Evolutionary conservation across 2,329 filamentous ascomycete genomes (phyloP), one percentile per base, ranked within the genome.

Genomic region (Fusarium fujikuroi): DNA sequence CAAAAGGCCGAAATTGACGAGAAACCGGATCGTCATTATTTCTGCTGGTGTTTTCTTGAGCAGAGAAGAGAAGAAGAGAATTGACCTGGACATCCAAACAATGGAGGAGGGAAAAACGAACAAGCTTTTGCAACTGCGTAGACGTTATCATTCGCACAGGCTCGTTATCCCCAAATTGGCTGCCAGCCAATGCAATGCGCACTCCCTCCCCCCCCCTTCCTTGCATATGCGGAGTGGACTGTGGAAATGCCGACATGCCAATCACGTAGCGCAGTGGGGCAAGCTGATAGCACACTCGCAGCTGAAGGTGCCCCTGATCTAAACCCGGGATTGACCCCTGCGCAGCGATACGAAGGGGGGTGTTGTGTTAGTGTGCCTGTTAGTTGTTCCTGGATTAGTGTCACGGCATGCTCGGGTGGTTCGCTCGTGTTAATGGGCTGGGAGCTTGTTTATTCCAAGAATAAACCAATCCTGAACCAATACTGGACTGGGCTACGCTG

Each of bases 1-100:
- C 68, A 89, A 74, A 56, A 89, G 82, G 75, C 81, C 81, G 60
- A 85, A 82, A 79, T 87, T 89, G 79, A 88, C 82, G 65, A 88
- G 76, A 77, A 85, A 84, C 70, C 80, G 77, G 61, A 83, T 71
- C 42, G 70, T 73, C 84, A 85, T 85, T 74, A 72, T 72, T 70
- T 21, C 42, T 54, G 58, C 25, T 53, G 37, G 44, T 23, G 49
- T 42, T 52, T 52, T 32, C 44, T 67, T 67, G 30, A 25, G 32
- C 47, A 66, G 14, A 53, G 46, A 7, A 28, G 49, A 18, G 47
- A 44, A 54, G 16, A 40, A 52, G 9, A 46, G 19, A 21, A 40
- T 21, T 37, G 47, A 34, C 16, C 37, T 43, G 25, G 12, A 47
- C 47, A 39, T 59, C 34, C 3, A 50, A 39, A 39, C 32, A 46